Evolutionary conservation across 495 filamentous ascomycete species (phyloP).

Genomic region (Trichoderma orchidacearum): DNA sequence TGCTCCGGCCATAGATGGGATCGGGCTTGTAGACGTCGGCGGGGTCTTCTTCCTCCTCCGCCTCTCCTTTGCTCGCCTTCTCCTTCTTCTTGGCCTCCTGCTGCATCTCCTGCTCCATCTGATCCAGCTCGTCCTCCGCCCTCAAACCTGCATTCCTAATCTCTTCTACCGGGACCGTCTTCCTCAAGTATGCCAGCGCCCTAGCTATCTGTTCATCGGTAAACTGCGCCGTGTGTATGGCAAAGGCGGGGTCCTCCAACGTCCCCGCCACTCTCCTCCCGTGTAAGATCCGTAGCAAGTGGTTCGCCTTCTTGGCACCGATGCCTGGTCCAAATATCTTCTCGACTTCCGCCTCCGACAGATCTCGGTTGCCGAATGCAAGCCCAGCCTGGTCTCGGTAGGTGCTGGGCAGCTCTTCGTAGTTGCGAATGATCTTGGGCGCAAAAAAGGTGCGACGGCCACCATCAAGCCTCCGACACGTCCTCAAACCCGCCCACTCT

Average conservation of each 20-base stretch:
- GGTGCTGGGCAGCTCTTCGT: conserved; percentile 27
- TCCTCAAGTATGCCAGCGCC: conserved; percentile 57
- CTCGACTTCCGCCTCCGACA: conserved; percentile 42
- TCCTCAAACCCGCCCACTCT: neutral
- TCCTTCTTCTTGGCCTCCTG: conserved; percentile 7
- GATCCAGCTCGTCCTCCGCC: conserved; percentile 44
- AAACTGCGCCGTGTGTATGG: conserved; percentile 17
- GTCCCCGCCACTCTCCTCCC: conserved; percentile 63
- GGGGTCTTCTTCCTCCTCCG: conserved; percentile 13
- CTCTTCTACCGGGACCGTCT: conserved; percentile 60
- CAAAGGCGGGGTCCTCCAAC: conserved; percentile 39
- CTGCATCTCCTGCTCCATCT: conserved; percentile 40
- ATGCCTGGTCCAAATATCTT: conserved; percentile 47
- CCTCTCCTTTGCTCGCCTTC: conserved; percentile 23
- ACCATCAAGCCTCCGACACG: neutral
- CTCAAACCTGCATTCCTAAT: conserved; percentile 40
- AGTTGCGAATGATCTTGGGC: conserved; percentile 21
- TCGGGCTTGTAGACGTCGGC: conserved; percentile 12
- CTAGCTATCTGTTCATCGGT: conserved; percentile 18
- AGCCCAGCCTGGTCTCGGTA: conserved; percentile 34
- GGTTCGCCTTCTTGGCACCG: conserved; percentile 41
- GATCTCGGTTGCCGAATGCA: conserved; percentile 27
- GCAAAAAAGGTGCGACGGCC: conserved; percentile 14
- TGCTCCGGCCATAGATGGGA: conserved; percentile 31
- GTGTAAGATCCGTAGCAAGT: conserved; percentile 55